Evolutionary conservation across 495 filamentous ascomycete species (phyloP).

Genomic region (Trichoderma orchidacearum): DNA sequence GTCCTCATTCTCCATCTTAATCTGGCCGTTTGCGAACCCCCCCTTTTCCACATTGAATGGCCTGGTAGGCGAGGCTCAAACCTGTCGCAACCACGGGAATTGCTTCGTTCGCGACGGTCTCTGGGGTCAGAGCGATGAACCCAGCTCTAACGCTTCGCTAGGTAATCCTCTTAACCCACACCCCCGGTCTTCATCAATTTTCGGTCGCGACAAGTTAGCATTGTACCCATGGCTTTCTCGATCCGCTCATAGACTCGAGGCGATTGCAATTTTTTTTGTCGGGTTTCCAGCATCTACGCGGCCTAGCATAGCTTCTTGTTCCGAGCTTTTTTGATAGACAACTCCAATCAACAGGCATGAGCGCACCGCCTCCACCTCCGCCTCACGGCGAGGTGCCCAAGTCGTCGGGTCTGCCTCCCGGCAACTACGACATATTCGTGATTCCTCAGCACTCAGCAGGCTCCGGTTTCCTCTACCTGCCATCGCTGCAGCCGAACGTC

Average conservation of each 20-base stretch:
- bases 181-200: neutral
- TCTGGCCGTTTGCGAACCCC: neutral
- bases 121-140: neutral
- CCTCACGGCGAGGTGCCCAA: constrained; percentile 58
- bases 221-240: constrained; percentile 19
- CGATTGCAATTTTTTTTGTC: constrained; percentile 6
- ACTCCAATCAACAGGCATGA: constrained; percentile 16
- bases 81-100: neutral
- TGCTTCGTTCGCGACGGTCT: neutral
- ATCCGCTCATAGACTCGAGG: constrained; percentile 19
- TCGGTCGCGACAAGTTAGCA: neutral
- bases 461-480: constrained; percentile 84
- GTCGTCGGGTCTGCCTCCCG: constrained; percentile 50
- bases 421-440: constrained; percentile 95
- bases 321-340: neutral
- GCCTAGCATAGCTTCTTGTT: constrained; percentile 4
- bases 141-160: neutral
- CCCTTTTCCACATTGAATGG: neutral
- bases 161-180: neutral
- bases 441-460: constrained; percentile 90
- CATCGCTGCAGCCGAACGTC: constrained; percentile 66
- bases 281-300: constrained; percentile 2
- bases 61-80: neutral
- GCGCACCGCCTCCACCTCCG: constrained; percentile 43
- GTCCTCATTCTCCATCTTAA: neutral